These are phyloP conservation scores for Suillus fuscotomentosus DNA, from an alignment of 768 basidiomycete species.

Conservation along the genomic window DNA sequence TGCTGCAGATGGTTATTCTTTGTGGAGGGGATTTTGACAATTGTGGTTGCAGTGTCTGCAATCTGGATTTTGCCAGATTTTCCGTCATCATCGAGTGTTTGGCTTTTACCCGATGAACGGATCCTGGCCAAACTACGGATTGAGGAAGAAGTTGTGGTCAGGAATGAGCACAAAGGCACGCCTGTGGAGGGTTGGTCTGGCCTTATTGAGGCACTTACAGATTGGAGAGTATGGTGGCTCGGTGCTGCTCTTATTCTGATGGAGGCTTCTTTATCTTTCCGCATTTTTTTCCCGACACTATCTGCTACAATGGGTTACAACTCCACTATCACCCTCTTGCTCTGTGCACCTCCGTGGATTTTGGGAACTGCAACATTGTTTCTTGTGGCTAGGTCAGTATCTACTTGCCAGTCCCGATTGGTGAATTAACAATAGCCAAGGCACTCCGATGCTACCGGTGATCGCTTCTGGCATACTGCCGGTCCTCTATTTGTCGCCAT, in stretches of 20 bases:
- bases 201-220: constrained; percentile 54
- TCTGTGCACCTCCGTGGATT: constrained; percentile 77
- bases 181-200: constrained; percentile 38
- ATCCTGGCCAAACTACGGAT: constrained; percentile 57
- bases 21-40: constrained; percentile 59
- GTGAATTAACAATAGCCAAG: constrained; percentile 27
- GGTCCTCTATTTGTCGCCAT: constrained; percentile 56
- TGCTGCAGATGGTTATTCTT: constrained; percentile 64
- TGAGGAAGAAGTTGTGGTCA: constrained; percentile 57
- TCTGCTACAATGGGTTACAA: constrained; percentile 67
- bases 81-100: constrained; percentile 53
- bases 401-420: background rate
- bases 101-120: constrained; percentile 56
- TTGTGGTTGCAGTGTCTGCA: constrained; percentile 47
- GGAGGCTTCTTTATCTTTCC: constrained; percentile 61
- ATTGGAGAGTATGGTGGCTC: constrained; percentile 85
- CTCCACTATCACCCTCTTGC: constrained; percentile 58
- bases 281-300: constrained; percentile 77
- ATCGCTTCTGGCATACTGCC: constrained; percentile 72
- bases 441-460: constrained; percentile 68
- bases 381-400: constrained; percentile 44
- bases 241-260: constrained; percentile 60
- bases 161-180: constrained; percentile 45
- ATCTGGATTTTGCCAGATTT: constrained; percentile 73
- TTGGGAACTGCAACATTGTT: constrained; percentile 59